Evolutionary conservation across 331 rosid genomes (phyloP), one percentile per base, ranked within the genome.

Genomic region (Erythrophleum ivorense): DNA sequence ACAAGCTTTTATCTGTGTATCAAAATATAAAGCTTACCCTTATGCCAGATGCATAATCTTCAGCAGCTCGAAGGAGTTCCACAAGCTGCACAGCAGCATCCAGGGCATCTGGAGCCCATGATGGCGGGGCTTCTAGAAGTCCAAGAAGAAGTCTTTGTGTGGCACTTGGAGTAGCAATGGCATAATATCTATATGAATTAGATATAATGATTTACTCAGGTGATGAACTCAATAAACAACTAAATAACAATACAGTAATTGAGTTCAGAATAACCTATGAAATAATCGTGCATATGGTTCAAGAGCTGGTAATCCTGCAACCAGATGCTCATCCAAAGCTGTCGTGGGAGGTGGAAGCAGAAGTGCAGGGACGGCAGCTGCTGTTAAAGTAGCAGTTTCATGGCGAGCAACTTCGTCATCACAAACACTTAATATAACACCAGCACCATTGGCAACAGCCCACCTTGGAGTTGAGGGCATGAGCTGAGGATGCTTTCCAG

Each of bases 61-160:
- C 99, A 79, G 99, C 99, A 86, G 99, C 98, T 71, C 99, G 97
- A 77, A 96, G 99, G 54, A 96, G 99, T 80, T 93, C 98, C 86
- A 96, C 99, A 63, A 96, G 98, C 89, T 96, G 99, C 63, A 96
- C 98, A 74, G 98, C 97, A 19, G 99, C 99, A 87, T 96, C 99
- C 73, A 96, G 99, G 72, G 99, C 99, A 88, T 96, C 99, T 16
- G 99, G 99, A 82, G 99, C 99, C 99, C 99, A 96, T 5, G 99
- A 96, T 21, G 99, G 99, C 9, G 99, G 99, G 66, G 99, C 99
- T 90, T 96, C 99, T 76, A 96, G 86, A 81, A 96, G 99, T 78
- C 99, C 99, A 75, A 93, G 92, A 86, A 96, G 98, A 86, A 96
- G 99, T 89, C 99, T 93, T 83, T 96, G 99, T 55, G 99, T 96